Evolutionary conservation across 2,329 filamentous ascomycete genomes (phyloP).

Genomic region (Sarocladium kiliense): DNA sequence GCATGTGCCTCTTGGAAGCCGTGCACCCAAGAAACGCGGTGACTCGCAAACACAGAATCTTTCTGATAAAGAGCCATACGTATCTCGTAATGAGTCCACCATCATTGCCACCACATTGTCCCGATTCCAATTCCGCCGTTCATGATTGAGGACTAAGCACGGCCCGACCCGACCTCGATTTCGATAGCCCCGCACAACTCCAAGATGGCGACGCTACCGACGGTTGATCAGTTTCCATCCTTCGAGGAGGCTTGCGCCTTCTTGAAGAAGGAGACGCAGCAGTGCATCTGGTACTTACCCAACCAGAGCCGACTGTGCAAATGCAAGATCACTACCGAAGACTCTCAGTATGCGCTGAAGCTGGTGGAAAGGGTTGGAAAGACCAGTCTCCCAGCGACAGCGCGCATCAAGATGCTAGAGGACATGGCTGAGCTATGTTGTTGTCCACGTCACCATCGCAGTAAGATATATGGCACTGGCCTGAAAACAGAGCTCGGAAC

Average conservation of each 20-base stretch:
- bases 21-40: no score
- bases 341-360: background rate
- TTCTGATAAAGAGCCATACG: no score
- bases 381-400: background rate
- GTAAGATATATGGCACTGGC: background rate
- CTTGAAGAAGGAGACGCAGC: background rate
- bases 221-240: background rate
- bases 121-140: no score
- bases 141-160: no score
- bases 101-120: no score
- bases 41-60: no score
- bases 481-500: background rate
- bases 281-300: constrained; percentile 6
- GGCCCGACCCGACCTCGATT: no score
- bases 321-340: background rate
- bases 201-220: background rate
- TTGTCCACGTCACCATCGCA: constrained; percentile 6
- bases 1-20: no score
- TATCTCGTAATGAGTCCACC: no score
- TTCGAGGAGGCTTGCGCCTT: background rate
- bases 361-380: background rate
- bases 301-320: background rate
- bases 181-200: no score
- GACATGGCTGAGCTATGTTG: constrained; percentile 1
- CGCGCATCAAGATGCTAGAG: background rate